Evolutionary conservation across 2,329 filamentous ascomycete species (phyloP).

Genomic region (Penicillium sp.): DNA sequence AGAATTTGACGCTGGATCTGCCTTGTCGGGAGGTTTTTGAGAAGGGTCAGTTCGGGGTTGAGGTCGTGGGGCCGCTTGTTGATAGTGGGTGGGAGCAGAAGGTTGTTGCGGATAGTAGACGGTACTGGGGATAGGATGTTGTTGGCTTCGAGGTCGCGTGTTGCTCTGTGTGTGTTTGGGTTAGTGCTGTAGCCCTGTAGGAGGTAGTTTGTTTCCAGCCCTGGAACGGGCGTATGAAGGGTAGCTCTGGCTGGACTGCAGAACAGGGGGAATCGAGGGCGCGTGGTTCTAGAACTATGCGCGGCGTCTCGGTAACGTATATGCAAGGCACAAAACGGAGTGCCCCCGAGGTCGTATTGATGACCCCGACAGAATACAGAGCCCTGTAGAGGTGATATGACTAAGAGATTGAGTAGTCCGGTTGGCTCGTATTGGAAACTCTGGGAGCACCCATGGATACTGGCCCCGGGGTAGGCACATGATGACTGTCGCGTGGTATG

Average conservation of each 20-base stretch:
- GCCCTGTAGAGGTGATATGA: too few species aligned
- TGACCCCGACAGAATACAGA: neutral
- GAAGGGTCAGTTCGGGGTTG: slow-evolving; percentile 52
- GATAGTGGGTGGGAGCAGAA: slow-evolving; percentile 42
- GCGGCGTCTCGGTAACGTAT: neutral
- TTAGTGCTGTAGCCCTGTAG: too few species aligned
- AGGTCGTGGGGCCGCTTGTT: slow-evolving; percentile 52
- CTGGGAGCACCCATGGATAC: neutral
- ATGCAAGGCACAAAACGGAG: neutral
- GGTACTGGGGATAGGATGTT: slow-evolving; percentile 43
- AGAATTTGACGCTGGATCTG: slow-evolving; percentile 57
- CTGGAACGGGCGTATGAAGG: neutral
- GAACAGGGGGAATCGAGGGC: neutral
- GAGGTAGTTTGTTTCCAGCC: too few species aligned
- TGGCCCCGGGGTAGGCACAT: neutral
- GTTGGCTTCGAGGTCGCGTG: neutral
- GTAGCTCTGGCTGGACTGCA: neutral
- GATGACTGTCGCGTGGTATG: neutral
- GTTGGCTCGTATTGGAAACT: neutral
- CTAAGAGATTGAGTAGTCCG: too few species aligned
- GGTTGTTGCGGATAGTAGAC: slow-evolving; percentile 49
- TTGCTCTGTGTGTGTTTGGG: neutral
- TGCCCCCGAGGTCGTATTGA: neutral
- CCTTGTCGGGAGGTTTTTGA: slow-evolving; percentile 52
- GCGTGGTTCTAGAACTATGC: neutral